Percentiles rank a stretch among this genome's conserved stretches.
These are phyloP conservation scores for Trichopus zeylanicus DNA, from an alignment of 116 monocot genomes.

Conservation along the genomic window DNA sequence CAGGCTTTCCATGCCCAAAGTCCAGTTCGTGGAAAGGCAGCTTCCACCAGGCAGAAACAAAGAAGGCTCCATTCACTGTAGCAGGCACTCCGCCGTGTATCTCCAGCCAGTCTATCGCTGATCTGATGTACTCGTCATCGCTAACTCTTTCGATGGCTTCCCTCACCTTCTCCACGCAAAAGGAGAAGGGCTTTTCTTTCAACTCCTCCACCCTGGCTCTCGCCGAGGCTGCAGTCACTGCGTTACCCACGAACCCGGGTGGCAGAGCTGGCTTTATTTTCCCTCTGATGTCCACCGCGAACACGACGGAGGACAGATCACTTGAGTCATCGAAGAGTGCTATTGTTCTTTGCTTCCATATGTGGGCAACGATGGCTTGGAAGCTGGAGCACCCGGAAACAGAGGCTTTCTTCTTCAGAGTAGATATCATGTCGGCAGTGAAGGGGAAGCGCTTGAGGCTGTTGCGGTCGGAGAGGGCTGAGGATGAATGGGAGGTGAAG, in stretches of 20 bases:
- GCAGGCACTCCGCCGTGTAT: conserved; percentile 56
- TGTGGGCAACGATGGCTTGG: conserved; percentile 62
- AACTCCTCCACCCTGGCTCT: conserved; percentile 32
- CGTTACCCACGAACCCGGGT: conserved; percentile 48
- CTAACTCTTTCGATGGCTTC: conserved; percentile 50
- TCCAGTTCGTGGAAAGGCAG: conserved; percentile 71
- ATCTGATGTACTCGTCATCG: conserved; percentile 63
- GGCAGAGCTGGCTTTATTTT: conserved; percentile 54
- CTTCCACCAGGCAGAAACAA: conserved; percentile 85
- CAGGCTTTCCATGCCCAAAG: conserved; percentile 56
- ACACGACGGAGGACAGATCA: conserved; percentile 43
- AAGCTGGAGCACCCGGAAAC: conserved; percentile 46
- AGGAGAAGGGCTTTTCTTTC: conserved; percentile 21
- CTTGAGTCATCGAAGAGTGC: conserved; percentile 37
- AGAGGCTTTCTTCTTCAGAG: conserved; percentile 44
- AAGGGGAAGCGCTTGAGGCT: conserved; percentile 38
- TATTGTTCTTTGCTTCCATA: conserved; percentile 60
- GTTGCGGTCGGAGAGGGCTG: conserved; percentile 10
- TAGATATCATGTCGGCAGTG: conserved; percentile 29
- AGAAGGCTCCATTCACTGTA: conserved; percentile 47
- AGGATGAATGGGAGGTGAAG: conserved; percentile 11
- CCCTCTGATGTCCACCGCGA: conserved; percentile 61
- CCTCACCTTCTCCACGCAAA: conserved; percentile 44
- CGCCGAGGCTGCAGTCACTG: conserved; percentile 52
- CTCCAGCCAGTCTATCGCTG: conserved; percentile 76